Evolutionary conservation across 805 yeast genomes (phyloP).

Genomic region (Cyberlindnera euphorbiae): DNA sequence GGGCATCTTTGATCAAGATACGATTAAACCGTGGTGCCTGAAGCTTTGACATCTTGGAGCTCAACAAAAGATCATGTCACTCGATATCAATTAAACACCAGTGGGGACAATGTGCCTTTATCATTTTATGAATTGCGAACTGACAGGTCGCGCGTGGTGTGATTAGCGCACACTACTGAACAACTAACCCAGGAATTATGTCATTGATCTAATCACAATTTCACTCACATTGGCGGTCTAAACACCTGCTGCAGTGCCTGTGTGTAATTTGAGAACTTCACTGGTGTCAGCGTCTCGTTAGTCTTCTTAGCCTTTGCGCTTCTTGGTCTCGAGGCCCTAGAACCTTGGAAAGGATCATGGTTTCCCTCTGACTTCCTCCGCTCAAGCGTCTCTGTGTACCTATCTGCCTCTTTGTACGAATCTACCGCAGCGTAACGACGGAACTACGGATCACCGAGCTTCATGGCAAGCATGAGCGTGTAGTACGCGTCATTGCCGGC

Average conservation of each 20-base stretch:
- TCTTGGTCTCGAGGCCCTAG: conserved; percentile 3
- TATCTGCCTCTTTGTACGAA: background rate
- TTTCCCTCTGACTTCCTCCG: background rate
- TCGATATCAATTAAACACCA: too few species aligned
- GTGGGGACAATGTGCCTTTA: too few species aligned
- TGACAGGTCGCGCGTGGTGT: too few species aligned
- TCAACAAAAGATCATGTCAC: too few species aligned
- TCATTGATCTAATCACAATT: too few species aligned
- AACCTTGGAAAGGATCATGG: conserved; percentile 1
- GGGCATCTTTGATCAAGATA: too few species aligned
- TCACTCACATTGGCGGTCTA: background rate
- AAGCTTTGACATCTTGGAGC: too few species aligned
- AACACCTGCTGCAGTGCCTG: conserved; percentile 2
- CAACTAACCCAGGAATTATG: too few species aligned
- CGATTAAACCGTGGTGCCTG: too few species aligned
- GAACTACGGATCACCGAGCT: conserved; percentile 44
- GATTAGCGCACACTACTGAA: too few species aligned
- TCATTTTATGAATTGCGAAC: too few species aligned
- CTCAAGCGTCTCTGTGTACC: conserved; percentile 1
- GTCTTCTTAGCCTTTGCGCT: conserved; percentile 1
- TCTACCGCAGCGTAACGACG: conserved; percentile 22
- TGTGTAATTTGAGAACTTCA: background rate
- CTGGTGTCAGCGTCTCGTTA: conserved; percentile 2
- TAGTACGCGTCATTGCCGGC: conserved; percentile 71
- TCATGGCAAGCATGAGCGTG: conserved; percentile 48